Evolutionary conservation across 108 stramenopile genomes (phyloP), one percentile per base, ranked within the genome.

Genomic region (Fistulifera pelliculosa): DNA sequence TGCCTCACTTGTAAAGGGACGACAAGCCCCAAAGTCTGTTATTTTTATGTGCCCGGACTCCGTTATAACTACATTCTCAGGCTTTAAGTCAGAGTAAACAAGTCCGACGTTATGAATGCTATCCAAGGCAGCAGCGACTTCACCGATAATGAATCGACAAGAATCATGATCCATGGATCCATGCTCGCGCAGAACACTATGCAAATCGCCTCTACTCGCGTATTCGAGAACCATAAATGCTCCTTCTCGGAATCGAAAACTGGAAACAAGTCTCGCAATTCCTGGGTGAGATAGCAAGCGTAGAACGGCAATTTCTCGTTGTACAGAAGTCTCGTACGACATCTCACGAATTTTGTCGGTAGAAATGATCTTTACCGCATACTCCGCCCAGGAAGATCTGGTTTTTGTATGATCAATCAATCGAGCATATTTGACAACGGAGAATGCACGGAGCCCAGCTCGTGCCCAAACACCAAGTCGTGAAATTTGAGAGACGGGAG

Each of bases 221-320:
- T 96, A 97, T 59, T 99, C 98, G n/a, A 97, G 58, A 0, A 99
- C 92, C 21, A 99, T 61, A 45, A 96, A 99, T 2, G 87, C 90
- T 1, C 86, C 93, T 43, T 88, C 90, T 1, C 73, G 74, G 48
- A 91, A 98, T 16, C 94, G 80, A 65, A 98, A 98, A 1, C 89
- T 69, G 14, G 92, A 92, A 11, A 99, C 69, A 40, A 99, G 71
- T 31, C 98, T 66, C 0, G 96, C 81, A 50, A 96, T 84, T 15
- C 94, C 74, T 4, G 96, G 96, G 62, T 97, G 96, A 0, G 84
- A 75, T n/a, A 96, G 22, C 4, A 75, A 45, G 40, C 82, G 65
- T 43, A 98, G 62, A 38, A 90, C 89, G 4, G 95, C 91, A 26
- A 98, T 76, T 69, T 98, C 98, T 49, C 94, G 70, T 43, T 85